Conservation (phyloP, 305 asterid genomes). For the Fraxinus floribunda region DNA sequence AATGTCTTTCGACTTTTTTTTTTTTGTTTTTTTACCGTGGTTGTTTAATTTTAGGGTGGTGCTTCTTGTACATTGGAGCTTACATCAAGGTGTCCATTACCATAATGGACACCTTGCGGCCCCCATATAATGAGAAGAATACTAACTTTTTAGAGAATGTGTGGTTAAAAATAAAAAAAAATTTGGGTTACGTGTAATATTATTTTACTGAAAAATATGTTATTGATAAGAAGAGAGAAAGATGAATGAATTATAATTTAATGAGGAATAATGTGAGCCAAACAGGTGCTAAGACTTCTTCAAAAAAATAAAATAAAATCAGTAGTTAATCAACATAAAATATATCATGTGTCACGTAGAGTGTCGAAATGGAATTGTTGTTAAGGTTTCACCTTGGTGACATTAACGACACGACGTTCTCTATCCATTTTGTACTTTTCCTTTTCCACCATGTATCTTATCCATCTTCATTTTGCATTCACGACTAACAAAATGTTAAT, state of each 20-base stretch:
- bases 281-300: background rate
- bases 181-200: too few species aligned
- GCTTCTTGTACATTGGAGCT: too few species aligned
- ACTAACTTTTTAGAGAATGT: too few species aligned
- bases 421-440: background rate
- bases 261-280: too few species aligned
- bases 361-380: background rate
- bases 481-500: background rate
- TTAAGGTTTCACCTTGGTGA: background rate
- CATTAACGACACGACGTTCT: background rate
- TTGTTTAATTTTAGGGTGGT: too few species aligned
- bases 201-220: too few species aligned
- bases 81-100: too few species aligned
- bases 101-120: too few species aligned
- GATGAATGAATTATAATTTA: too few species aligned
- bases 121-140: too few species aligned
- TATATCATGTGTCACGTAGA: background rate
- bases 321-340: background rate
- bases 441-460: background rate
- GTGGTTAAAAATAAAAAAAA: too few species aligned
- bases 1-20: conserved; percentile 23
- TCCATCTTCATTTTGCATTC: background rate
- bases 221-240: too few species aligned
- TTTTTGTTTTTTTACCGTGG: background rate
- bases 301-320: background rate